phyloP scores from a whole-genome alignment of 345 rosid species.

The Moricandia arvensis region DNA sequence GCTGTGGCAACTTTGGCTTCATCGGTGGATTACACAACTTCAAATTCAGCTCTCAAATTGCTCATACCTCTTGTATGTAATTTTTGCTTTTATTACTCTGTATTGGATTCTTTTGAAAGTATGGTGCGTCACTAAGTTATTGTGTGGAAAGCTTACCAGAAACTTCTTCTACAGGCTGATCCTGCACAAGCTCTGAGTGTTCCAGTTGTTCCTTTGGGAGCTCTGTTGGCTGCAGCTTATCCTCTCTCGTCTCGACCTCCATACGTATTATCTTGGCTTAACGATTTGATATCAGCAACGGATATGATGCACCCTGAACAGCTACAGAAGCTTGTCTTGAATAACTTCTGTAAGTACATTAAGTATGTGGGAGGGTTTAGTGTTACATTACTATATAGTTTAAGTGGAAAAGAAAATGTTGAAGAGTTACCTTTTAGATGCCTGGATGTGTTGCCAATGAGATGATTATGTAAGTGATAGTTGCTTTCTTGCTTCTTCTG shows the following conservation, averaged over 20 bases:
- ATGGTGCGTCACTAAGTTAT: constrained; percentile 7
- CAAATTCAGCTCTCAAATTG: constrained; percentile 77
- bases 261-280: constrained; percentile 82
- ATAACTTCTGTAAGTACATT: constrained; percentile 76
- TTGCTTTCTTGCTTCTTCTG: not conserved
- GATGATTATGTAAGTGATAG: constrained; percentile 8
- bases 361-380: constrained; percentile 5
- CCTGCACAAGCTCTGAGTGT: constrained; percentile 94
- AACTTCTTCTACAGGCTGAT: constrained; percentile 65
- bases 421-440: too few relatives aligned
- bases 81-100: not conserved
- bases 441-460: too few relatives aligned
- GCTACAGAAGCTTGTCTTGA: constrained; percentile 84
- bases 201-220: constrained; percentile 92
- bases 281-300: constrained; percentile 73
- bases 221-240: constrained; percentile 75
- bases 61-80: constrained; percentile 84
- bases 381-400: too few relatives aligned
- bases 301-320: constrained; percentile 98
- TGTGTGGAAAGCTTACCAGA: constrained; percentile 16
- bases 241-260: constrained; percentile 86
- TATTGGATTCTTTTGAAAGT: constrained; percentile 5
- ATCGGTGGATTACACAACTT: constrained; percentile 83
- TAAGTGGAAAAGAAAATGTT: too few relatives aligned
- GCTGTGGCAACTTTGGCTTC: constrained; percentile 86